phyloP scores from a whole-genome alignment of 2,329 filamentous ascomycete genomes.

The Fusarium pilosicola region DNA sequence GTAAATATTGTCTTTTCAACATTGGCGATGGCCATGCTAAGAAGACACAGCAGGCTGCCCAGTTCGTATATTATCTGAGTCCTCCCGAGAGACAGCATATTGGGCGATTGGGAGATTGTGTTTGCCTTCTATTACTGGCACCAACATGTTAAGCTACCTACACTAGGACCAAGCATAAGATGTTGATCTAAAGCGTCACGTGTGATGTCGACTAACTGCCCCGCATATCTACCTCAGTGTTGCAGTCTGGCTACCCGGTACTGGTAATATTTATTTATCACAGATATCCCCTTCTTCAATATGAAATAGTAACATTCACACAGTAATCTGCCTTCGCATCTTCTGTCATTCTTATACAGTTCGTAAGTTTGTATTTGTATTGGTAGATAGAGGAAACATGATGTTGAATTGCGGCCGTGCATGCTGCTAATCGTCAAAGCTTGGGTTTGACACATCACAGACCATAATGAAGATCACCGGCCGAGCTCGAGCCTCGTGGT shows the following conservation, averaged over 20 bases:
- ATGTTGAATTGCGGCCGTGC: slow-evolving; percentile 8
- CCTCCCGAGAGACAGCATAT: slow-evolving; percentile 10
- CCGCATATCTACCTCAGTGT: not conserved
- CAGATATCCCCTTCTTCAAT: not conserved
- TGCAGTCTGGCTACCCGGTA: not conserved
- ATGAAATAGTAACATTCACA: not conserved
- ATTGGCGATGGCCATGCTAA: slow-evolving; percentile 66
- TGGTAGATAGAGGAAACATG: not conserved
- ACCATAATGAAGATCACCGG: not conserved
- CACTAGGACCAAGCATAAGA: not conserved
- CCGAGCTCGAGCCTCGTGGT: not conserved
- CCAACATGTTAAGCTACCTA: not conserved
- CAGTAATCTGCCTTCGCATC: not conserved
- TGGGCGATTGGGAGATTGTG: not conserved
- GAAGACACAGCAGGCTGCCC: slow-evolving; percentile 22
- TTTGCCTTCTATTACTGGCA: not conserved
- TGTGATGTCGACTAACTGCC: not conserved
- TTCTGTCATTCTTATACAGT: not conserved
- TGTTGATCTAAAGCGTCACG: not conserved
- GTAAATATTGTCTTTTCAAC: slow-evolving; percentile 92
- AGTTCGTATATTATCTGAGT: not conserved
- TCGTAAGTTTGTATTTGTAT: not conserved
- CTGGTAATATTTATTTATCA: not conserved
- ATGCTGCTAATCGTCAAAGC: slow-evolving; percentile 12
- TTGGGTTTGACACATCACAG: slow-evolving; percentile 20